Percentiles rank a stretch among this genome's conserved stretches.
Evolutionary conservation across 169 alveolate species (phyloP).

Genomic region (Besnoitia besnoiti): DNA sequence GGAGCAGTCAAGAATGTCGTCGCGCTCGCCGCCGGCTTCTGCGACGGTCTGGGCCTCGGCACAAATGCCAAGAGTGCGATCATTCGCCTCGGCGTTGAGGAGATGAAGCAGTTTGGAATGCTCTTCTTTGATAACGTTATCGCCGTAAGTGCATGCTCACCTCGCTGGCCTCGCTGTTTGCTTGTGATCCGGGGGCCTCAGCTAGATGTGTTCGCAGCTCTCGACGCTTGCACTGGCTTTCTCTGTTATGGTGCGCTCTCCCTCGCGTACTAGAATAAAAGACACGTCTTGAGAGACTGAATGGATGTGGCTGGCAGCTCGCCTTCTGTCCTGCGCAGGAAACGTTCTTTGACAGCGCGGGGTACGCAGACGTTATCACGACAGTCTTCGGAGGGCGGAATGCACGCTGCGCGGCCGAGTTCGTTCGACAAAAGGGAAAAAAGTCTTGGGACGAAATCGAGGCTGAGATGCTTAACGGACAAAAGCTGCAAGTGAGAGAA

Average conservation of each 20-base stretch:
- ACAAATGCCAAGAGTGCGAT: constrained; percentile 94
- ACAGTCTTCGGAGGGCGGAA: constrained; percentile 93
- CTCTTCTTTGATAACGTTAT: constrained; percentile 79
- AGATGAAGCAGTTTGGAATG: constrained; percentile 80
- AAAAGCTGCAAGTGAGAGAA: constrained; percentile 79
- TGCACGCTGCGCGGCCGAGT: constrained; percentile 90
- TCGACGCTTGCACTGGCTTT: not conserved
- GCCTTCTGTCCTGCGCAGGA: constrained; percentile 67
- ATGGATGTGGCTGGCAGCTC: constrained; percentile 40
- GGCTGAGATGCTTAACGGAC: constrained; percentile 88
- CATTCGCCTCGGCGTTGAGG: constrained; percentile 92
- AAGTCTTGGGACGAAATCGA: constrained; percentile 89
- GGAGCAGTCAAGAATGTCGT: constrained; percentile 94
- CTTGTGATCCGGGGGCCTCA: not conserved
- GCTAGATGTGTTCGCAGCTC: no score
- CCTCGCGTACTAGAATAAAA: no score
- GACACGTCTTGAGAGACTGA: constrained; percentile 78
- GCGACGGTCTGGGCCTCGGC: constrained; percentile 93
- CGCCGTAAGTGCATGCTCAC: constrained; percentile 32
- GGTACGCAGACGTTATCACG: constrained; percentile 92
- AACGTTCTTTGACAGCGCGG: constrained; percentile 91
- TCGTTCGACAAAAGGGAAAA: constrained; percentile 83
- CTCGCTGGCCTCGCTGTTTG: not conserved
- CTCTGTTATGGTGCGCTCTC: not conserved
- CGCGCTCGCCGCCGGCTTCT: constrained; percentile 93